Evolutionary conservation across 192 early-diverging fungal species (phyloP).

Genomic region (Coemansia sp.): DNA sequence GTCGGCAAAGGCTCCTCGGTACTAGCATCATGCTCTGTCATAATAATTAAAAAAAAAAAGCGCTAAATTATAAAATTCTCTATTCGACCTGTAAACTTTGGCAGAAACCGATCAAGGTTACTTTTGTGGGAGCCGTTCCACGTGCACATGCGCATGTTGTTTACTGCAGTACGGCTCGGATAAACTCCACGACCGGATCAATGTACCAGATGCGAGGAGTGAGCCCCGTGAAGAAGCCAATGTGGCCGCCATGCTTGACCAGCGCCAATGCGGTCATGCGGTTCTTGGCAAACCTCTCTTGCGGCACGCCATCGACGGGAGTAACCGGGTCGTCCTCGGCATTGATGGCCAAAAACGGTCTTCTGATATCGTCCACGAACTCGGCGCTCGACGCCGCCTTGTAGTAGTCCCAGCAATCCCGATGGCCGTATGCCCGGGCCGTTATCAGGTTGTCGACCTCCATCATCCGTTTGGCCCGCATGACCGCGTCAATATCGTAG

Average conservation of each 20-base stretch:
- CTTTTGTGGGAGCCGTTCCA: too few species aligned
- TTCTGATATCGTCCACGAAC: conserved; percentile 58
- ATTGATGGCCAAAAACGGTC: conserved; percentile 77
- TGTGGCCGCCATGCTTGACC: conserved; percentile 79
- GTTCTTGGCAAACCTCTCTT: conserved; percentile 69
- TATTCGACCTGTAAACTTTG: too few species aligned
- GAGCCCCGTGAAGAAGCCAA: conserved; percentile 68
- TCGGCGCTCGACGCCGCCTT: conserved; percentile 57
- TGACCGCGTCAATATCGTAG: conserved; percentile 56
- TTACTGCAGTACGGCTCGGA: conserved; percentile 13
- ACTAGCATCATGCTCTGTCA: too few species aligned
- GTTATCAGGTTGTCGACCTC: conserved; percentile 80
- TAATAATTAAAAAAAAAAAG: too few species aligned
- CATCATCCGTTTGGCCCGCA: conserved; percentile 59
- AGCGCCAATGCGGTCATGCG: conserved; percentile 73
- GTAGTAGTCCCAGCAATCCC: conserved; percentile 81
- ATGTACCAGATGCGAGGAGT: conserved; percentile 57
- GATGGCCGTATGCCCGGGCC: conserved; percentile 66
- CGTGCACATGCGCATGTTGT: neutral
- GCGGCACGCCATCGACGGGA: conserved; percentile 61
- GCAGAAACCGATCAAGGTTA: too few species aligned
- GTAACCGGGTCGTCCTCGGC: conserved; percentile 89
- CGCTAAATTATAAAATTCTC: too few species aligned
- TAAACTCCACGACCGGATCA: conserved; percentile 62
- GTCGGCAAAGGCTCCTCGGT: conserved; percentile 10